Conservation (phyloP, 495 filamentous ascomycete species). For the Jackrogersella multiformis region DNA sequence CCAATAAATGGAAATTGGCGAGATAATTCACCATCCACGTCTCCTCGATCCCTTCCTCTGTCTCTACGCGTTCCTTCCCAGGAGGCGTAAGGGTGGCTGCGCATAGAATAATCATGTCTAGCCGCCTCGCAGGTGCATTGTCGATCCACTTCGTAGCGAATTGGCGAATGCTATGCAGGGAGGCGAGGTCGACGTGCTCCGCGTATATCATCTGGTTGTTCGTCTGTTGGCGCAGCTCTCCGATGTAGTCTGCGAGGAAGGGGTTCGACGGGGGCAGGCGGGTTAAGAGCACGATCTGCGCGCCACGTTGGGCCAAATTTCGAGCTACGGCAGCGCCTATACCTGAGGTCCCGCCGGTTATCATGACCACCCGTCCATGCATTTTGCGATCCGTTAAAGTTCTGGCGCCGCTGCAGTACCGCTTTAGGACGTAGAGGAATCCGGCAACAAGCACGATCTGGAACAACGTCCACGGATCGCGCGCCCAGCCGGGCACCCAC, state of each 20-base stretch:
- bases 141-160: slow-evolving; percentile 99
- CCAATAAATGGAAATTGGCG: slow-evolving; percentile 92
- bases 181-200: slow-evolving; percentile 90
- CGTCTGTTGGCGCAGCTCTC: slow-evolving; percentile 82
- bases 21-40: slow-evolving; percentile 97
- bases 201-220: slow-evolving; percentile 92
- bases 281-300: slow-evolving; percentile 90
- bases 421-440: slow-evolving; percentile 74
- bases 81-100: slow-evolving; percentile 77
- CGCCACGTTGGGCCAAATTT: slow-evolving; percentile 81
- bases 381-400: slow-evolving; percentile 85
- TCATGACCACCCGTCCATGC: slow-evolving; percentile 91
- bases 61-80: slow-evolving; percentile 61
- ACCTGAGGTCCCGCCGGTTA: slow-evolving; percentile 95
- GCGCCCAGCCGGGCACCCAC: slow-evolving; percentile 69
- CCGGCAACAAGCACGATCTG: slow-evolving; percentile 67
- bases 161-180: slow-evolving; percentile 83
- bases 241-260: slow-evolving; percentile 91
- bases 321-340: slow-evolving; percentile 81
- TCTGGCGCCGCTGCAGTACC: slow-evolving; percentile 76
- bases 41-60: slow-evolving; percentile 81
- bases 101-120: slow-evolving; percentile 93
- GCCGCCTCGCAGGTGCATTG: slow-evolving; percentile 87
- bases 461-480: slow-evolving; percentile 60
- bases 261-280: slow-evolving; percentile 80